A percentile compares a stretch with the other conserved stretches of the same genome.
Evolutionary conservation across 805 yeast species (phyloP).

Genomic region (Ogataea degrootiae): DNA sequence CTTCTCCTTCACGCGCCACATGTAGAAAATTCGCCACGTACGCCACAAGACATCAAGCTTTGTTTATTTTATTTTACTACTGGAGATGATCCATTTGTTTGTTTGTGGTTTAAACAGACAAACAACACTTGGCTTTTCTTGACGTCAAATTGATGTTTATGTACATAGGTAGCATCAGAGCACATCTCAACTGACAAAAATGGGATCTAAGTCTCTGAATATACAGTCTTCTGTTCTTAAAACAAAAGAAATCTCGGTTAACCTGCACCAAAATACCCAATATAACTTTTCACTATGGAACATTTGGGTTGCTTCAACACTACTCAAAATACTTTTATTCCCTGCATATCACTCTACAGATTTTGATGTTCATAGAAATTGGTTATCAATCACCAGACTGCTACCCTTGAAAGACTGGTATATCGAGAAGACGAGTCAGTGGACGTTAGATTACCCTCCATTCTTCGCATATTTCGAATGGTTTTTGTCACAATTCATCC

Average conservation of each 20-base stretch:
- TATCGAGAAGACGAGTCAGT: conserved; percentile 66
- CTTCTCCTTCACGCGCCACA: no score
- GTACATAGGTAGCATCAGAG: no score
- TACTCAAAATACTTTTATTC: conserved; percentile 56
- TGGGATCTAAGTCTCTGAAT: neutral
- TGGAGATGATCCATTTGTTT: no score
- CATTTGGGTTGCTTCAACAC: conserved; percentile 59
- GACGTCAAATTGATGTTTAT: neutral
- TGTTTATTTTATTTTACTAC: no score
- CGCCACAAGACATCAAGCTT: no score
- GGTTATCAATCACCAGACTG: conserved; percentile 85
- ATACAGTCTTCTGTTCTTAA: neutral
- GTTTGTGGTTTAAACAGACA: no score
- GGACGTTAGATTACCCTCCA: conserved; percentile 98
- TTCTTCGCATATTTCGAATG: conserved; percentile 96
- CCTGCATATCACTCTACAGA: conserved; percentile 92
- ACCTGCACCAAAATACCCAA: conserved; percentile 5
- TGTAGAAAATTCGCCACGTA: no score
- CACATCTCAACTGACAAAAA: no score
- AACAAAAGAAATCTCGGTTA: neutral
- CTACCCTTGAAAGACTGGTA: conserved; percentile 84
- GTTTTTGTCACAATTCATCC: conserved; percentile 67
- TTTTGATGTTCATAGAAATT: conserved; percentile 94
- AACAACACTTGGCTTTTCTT: no score
- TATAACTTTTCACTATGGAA: conserved; percentile 53